Evolutionary conservation across 2,329 filamentous ascomycete species (phyloP), one percentile per base, ranked within the genome.

Genomic region (Coniochaeta sp.): DNA sequence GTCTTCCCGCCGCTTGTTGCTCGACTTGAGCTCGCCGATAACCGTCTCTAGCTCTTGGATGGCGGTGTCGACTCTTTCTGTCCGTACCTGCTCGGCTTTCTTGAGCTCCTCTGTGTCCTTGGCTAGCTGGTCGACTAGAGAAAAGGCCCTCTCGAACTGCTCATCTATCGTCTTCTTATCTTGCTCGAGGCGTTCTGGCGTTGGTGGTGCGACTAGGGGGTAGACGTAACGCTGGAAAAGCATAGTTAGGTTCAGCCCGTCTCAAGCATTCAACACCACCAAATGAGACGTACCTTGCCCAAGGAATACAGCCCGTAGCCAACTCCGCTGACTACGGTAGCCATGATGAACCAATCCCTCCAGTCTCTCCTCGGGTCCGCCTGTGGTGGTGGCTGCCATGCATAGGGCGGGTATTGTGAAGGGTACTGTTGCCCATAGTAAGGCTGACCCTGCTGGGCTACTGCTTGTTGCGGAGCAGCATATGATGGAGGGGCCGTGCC

Each of bases 341-440:
- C 94, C 90, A 97, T 96, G 69, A 99, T 97, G 71, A 99, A 99
- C 88, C 91, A 97, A 66, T 99, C 94, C 55, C 95, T 82, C 94
- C 94, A 99, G 71, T 99, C 94, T 63, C 94, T 79, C 65, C 83
- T 85, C 3, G 91, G 91, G 2, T 83, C 71, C 51, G 79, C 75
- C 3, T 80, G 74, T 7, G 76, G 69, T 26, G 69, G 72, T 27
- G 74, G 75, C 61, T 82, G 81, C 81, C 81, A 85, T 58, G 76
- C 72, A 53, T 76, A 75, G 1, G 71, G 70, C 18, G 67, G 72
- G 53, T 77, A 71, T 54, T 76, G 76, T 48, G 74, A 66, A 50
- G 71, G 70, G 51, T 78, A 78, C 50, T 67, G 45, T 40, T n/a
- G n/a, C n/a, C 70, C 71, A 60, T 77, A 75, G 57, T 73, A 73